Evolutionary conservation across 164 flowering plant genomes (phyloP).

Genomic region (Annona squamosa): DNA sequence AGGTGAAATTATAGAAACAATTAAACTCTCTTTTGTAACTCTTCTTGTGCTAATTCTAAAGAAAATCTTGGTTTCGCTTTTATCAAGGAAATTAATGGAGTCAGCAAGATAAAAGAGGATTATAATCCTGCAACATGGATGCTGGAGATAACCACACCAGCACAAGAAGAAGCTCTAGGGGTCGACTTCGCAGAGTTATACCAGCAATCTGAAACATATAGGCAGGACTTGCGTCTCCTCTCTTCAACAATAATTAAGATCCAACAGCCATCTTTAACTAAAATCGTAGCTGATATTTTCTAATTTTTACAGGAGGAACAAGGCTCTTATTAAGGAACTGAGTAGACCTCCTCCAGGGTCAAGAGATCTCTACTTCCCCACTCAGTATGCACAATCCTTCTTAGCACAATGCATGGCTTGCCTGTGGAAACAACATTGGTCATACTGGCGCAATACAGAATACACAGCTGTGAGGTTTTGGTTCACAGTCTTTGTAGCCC

Average conservation of each 20-base stretch:
- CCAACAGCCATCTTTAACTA: not conserved
- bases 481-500: conserved; percentile 35
- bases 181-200: conserved; percentile 28
- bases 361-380: conserved; percentile 37
- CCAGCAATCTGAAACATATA: conserved; percentile 26
- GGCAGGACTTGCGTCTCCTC: conserved; percentile 10
- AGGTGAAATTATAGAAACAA: conserved; percentile 20
- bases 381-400: conserved; percentile 39
- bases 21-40: not conserved
- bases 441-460: conserved; percentile 48
- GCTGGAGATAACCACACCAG: conserved; percentile 31
- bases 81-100: conserved; percentile 30
- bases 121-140: conserved; percentile 53
- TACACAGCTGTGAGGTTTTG: conserved; percentile 42
- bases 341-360: conserved; percentile 35
- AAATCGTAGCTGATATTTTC: not conserved
- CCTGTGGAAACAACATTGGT: conserved; percentile 47
- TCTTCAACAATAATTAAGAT: too few relatives aligned
- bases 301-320: conserved; percentile 39
- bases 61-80: not conserved
- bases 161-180: conserved; percentile 28
- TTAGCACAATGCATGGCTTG: conserved; percentile 43
- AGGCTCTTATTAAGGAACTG: conserved; percentile 34
- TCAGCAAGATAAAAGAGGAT: conserved; percentile 32
- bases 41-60: not conserved